Base-by-base conservation (phyloP, 176 grass and related monocot genomes). In the Ampelocalamus luodianensis region DNA sequence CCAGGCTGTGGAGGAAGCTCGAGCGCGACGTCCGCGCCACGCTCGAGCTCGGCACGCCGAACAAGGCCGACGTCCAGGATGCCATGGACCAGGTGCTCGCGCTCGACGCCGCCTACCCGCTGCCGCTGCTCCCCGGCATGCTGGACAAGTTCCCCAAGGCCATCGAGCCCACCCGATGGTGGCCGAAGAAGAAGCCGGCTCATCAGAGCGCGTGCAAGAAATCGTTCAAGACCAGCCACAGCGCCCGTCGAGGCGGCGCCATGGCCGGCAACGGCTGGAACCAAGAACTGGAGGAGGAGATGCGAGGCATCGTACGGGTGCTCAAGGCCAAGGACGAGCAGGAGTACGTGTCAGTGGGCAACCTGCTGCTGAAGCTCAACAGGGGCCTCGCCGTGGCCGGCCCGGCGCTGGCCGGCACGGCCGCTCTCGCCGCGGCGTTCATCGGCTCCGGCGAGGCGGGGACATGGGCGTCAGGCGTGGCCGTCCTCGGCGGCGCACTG, bases 71-170 rank as follows among this genome's bases (percentile, higher is more conserved):
- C 48, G 61, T 82, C 13, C 0, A 49, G 3, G 68, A 88, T 0
- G 60, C 72, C 23, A 70, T 90, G 76, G 82, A 85, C 24, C 24
- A 71, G 10, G 70, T 90, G 48, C 81, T 88, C 5, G 82, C 91
- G 1, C 88, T 93, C 24, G 85, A 93, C 65, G 86, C 69, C 13
- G 91, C 91, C 20, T 93, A 93, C 68, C 91, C 88, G 39, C 91
- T 90, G 1, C 78, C 88, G 0, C 32, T 93, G 24, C 43, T 93
- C 18, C 77, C 80, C 2, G 67, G 26, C 0, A 93, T 93, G 91
- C 78, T 93, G 8, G 92, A 92, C 0, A 94, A 94, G 73, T 94
- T 90, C 55, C 93, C 90, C 7, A 65, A 77, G 53, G n/a, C 12
- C 6, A n/a, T 94, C 8, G 62, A 90, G 81, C 81, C 89, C 5